A percentile compares a stretch with the other conserved stretches of the same genome.
Evolutionary conservation across 73 alveolate species (phyloP).

Genomic region (Paramecium biaurelia): DNA sequence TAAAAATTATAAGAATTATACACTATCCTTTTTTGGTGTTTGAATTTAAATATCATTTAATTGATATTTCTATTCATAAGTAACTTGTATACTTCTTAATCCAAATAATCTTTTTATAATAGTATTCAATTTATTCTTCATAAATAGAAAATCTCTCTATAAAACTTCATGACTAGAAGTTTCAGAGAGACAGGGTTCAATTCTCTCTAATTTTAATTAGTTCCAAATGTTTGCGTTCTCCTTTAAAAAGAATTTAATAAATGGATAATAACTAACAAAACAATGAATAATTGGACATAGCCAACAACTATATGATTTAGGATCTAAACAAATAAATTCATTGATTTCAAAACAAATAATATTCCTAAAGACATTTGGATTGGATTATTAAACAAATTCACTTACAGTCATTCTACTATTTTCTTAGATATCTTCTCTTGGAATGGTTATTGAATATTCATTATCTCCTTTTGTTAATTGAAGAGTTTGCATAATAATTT

Average conservation of each 20-base stretch:
- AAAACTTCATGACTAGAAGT: not conserved
- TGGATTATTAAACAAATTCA: not conserved
- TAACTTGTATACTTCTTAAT: not conserved
- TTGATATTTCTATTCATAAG: not conserved
- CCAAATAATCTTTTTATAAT: not conserved
- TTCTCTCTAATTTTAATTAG: not conserved
- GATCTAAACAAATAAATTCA: constrained; percentile 4
- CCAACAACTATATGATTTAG: not conserved
- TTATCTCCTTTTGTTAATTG: not conserved
- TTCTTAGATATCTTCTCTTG: not conserved
- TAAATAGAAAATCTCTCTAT: not conserved
- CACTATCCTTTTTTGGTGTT: constrained; percentile 23
- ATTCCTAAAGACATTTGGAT: not conserved
- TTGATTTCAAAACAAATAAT: constrained; percentile 8
- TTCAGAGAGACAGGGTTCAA: not conserved
- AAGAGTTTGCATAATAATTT: not conserved
- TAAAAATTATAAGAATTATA: not conserved
- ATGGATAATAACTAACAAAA: constrained; percentile 23
- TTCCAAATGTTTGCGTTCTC: not conserved
- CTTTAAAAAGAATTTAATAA: constrained; percentile 29
- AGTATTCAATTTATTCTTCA: not conserved
- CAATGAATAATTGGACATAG: not conserved
- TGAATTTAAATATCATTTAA: not conserved
- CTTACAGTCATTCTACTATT: not conserved
- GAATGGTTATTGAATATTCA: not conserved